phyloP scores from a whole-genome alignment of 2,329 filamentous ascomycete genomes.

The Bipolaris oryzae region DNA sequence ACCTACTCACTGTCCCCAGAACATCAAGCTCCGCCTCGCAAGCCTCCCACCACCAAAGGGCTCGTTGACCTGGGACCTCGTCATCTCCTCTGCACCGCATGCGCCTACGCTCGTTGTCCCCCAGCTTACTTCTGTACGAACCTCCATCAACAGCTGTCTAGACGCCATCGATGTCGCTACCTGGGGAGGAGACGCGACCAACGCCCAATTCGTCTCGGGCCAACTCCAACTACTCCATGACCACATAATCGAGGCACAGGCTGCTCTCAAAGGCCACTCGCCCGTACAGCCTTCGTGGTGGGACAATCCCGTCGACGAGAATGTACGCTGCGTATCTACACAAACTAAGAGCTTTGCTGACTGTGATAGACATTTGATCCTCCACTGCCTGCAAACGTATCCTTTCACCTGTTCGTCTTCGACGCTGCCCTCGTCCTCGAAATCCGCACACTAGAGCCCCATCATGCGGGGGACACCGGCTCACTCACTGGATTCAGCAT shows the following conservation, averaged over 20 bases:
- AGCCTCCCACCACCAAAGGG: conserved; percentile 66
- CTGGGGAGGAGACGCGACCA: conserved; percentile 69
- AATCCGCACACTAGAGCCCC: conserved; percentile 71
- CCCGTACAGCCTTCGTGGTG: conserved; percentile 61
- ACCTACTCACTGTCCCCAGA: conserved; percentile 53
- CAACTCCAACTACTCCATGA: conserved; percentile 65
- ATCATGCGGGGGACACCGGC: conserved; percentile 36
- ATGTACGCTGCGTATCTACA: conserved; percentile 52
- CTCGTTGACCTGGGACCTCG: conserved; percentile 57
- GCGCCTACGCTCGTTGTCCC: conserved; percentile 67
- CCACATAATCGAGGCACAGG: conserved; percentile 65
- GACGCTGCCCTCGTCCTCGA: conserved; percentile 64
- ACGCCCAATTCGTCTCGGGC: conserved; percentile 63
- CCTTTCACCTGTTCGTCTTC: conserved; percentile 68
- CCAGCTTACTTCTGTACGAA: conserved; percentile 73
- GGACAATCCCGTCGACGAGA: conserved; percentile 61
- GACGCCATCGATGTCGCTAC: conserved; percentile 81
- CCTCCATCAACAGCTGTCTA: conserved; percentile 80
- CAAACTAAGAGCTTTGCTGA: conserved; percentile 1
- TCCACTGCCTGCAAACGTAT: conserved; percentile 69
- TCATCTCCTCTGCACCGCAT: conserved; percentile 59
- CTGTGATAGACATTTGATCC: conserved; percentile 62
- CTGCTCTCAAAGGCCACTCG: conserved; percentile 62
- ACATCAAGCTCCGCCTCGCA: conserved; percentile 76
- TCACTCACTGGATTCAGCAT: conserved; percentile 57